Evolutionary conservation across 208 protist species (phyloP).

Genomic region (Leishmania aethiopica): DNA sequence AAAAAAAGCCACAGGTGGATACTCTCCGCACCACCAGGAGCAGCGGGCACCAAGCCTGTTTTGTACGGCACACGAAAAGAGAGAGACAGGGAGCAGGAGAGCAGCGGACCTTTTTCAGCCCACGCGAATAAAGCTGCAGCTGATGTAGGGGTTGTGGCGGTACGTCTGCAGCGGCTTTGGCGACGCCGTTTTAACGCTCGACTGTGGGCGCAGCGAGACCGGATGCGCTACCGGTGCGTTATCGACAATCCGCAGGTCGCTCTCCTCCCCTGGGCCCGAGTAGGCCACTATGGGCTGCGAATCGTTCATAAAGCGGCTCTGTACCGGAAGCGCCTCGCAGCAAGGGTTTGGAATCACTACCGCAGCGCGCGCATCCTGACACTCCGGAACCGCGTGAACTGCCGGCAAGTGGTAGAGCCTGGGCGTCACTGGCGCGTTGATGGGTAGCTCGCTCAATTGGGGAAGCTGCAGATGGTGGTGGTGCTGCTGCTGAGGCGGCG

Average conservation of each 20-base stretch:
- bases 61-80: background rate
- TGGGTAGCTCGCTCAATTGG: background rate
- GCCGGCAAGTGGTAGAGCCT: background rate
- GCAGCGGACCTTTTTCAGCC: background rate
- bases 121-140: conserved; percentile 12
- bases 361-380: background rate
- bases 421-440: background rate
- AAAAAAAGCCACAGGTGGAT: background rate
- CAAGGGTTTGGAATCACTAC: background rate
- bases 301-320: background rate
- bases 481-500: background rate
- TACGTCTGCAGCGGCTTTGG: background rate
- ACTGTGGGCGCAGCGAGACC: background rate
- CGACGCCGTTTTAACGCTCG: background rate
- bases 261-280: background rate
- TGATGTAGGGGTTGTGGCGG: conserved; percentile 13
- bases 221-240: background rate
- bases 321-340: background rate
- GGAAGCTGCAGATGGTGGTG: background rate
- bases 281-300: background rate
- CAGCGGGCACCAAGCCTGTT: background rate
- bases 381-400: background rate
- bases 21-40: background rate
- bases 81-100: background rate
- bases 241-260: background rate